Conservation (phyloP, 768 basidiomycete species). For the Pluteus cervinus region DNA sequence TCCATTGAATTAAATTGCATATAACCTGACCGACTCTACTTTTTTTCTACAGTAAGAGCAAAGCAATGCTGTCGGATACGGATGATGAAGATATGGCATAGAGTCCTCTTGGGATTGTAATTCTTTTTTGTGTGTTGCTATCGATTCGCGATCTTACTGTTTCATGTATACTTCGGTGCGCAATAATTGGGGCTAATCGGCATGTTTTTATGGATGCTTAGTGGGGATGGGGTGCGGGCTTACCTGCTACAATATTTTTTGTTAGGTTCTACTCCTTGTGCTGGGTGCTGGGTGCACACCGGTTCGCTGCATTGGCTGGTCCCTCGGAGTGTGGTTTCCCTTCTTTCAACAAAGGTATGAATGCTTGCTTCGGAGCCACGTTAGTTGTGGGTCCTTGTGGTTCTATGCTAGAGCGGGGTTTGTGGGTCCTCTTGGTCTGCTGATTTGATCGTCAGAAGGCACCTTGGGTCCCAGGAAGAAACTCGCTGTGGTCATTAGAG, state of each 20-base stretch:
- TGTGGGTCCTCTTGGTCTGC: too few relatives aligned
- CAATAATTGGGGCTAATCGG: not conserved
- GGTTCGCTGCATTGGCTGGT: too few relatives aligned
- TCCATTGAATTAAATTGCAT: not conserved
- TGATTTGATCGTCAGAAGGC: too few relatives aligned
- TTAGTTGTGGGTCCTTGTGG: too few relatives aligned
- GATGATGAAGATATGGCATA: conserved; percentile 81
- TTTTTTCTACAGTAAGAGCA: conserved; percentile 64
- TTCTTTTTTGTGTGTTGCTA: conserved; percentile 11
- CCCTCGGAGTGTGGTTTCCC: too few relatives aligned
- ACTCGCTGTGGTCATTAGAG: too few relatives aligned
- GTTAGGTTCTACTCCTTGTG: too few relatives aligned
- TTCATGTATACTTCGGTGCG: not conserved
- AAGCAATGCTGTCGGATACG: conserved; percentile 81
- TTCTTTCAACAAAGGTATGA: too few relatives aligned
- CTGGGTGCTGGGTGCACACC: too few relatives aligned
- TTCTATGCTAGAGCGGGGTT: too few relatives aligned
- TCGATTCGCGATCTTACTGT: not conserved
- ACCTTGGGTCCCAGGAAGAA: too few relatives aligned
- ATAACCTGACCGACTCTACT: conserved; percentile 4
- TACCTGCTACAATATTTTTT: not conserved
- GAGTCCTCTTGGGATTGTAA: conserved; percentile 13
- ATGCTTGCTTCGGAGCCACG: too few relatives aligned
- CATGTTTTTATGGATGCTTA: not conserved
- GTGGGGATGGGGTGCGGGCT: not conserved